Evolutionary conservation across 73 alveolate species (phyloP), one percentile per base, ranked within the genome.

Genomic region (Tetrahymena malaccensis): DNA sequence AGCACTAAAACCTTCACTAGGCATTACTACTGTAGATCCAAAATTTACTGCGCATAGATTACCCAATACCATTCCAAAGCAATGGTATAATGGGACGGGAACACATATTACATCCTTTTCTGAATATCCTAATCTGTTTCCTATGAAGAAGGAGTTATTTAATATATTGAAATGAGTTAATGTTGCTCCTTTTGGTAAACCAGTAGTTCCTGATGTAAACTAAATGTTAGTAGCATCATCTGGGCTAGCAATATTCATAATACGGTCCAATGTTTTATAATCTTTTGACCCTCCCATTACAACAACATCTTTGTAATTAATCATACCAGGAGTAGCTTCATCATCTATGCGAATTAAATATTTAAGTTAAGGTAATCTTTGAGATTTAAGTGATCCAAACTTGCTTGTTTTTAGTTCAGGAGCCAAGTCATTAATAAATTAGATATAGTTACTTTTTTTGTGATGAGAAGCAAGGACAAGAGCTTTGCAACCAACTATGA

Each of bases 41-140:
- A 95, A 96, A 40, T 94, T 96, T 57, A 98, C 43, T 34, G 98
- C 97, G 13, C 97, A 95, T 19, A 98, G 93, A 94, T 96, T 97
- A 27, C 99, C 99, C 85, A 98, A 57, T 0, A 98, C 99, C 99
- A 98, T 98, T 0, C 99, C 99, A 84, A 98, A 98, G 94, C 99
- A 98, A 43, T 98, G 99, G 85, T 98, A 98, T 10, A 98, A 97
- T 33, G 99, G 99, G 22, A 98, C 98, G 12, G 99, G 96, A 55
- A 98, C 94, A 50, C 96, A 50, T 8, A 97, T 93, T 55, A 94
- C 93, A 83, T 97, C 99, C 22, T 97, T 50, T 13, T 40, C 85
- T 19, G 98, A 96, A 22, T 85, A 94, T 43, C 96, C 94, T 33
- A 98, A 84, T 50, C 94, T 93, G 22, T 93, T 94, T 1, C 98